Percentiles rank a stretch among this genome's conserved stretches.
Evolutionary conservation across 257 asterid genomes (phyloP).

Genomic region (Coffea canephora): DNA sequence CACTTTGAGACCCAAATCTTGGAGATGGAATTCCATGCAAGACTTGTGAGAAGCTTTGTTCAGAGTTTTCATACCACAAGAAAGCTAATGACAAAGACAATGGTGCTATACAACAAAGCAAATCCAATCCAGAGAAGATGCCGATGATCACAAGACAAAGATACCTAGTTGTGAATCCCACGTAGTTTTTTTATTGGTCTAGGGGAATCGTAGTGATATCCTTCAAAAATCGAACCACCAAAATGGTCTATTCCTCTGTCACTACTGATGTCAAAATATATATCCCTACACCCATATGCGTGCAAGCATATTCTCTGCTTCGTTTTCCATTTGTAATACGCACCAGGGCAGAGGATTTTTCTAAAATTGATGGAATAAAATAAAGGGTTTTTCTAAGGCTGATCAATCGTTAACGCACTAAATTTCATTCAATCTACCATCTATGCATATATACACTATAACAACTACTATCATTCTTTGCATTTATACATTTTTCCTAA

Average conservation of each 20-base stretch:
- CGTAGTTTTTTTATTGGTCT: not conserved
- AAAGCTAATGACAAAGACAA: not conserved
- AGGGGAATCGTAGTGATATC: not conserved
- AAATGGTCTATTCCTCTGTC: not conserved
- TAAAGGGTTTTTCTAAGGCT: too few species aligned
- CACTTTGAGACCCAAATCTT: constrained; percentile 23
- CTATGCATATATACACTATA: too few species aligned
- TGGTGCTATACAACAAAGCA: not conserved
- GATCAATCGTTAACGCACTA: too few species aligned
- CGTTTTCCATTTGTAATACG: not conserved
- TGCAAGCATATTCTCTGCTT: not conserved
- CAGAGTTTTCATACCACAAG: not conserved
- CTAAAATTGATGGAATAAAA: too few species aligned
- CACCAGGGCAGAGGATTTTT: not conserved
- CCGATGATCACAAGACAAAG: not conserved
- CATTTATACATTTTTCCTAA: too few species aligned
- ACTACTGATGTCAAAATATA: too few species aligned
- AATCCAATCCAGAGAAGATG: not conserved
- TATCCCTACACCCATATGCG: too few species aligned
- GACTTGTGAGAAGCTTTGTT: not conserved
- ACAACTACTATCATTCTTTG: too few species aligned
- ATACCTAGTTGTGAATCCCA: not conserved
- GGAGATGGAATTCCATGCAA: not conserved
- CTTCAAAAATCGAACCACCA: not conserved
- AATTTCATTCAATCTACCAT: too few species aligned